A percentile compares a stretch with the other conserved stretches of the same genome.
Evolutionary conservation across 805 yeast genomes (phyloP).

Genomic region (Ogataea dorogensis): DNA sequence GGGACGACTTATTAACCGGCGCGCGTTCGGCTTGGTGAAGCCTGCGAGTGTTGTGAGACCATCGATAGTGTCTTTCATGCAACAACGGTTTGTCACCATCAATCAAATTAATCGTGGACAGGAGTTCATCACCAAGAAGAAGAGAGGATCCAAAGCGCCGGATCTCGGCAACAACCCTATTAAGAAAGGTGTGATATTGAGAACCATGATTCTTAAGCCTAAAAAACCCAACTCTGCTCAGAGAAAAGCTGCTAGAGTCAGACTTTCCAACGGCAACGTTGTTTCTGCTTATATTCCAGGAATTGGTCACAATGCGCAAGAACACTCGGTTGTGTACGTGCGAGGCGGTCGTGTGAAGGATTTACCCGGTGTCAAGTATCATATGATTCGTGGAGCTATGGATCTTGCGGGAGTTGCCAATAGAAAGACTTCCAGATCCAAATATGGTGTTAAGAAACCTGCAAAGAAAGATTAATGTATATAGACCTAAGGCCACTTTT

Average conservation of each 20-base stretch:
- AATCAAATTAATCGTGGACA: constrained; percentile 75
- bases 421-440: constrained; percentile 84
- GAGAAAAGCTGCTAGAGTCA: constrained; percentile 93
- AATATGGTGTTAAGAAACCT: constrained; percentile 91
- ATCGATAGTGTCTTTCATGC: constrained; percentile 21
- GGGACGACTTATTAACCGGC: constrained; percentile 1
- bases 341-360: constrained; percentile 99
- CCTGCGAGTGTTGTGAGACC: constrained; percentile 1
- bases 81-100: constrained; percentile 62
- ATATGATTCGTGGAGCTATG: constrained; percentile 86
- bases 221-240: constrained; percentile 98
- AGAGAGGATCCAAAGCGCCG: constrained; percentile 62
- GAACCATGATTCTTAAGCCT: constrained; percentile 94
- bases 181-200: constrained; percentile 86
- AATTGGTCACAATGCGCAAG: constrained; percentile 97
- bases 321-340: constrained; percentile 91
- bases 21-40: background rate
- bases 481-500: constrained; percentile 7
- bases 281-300: constrained; percentile 96
- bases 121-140: constrained; percentile 38
- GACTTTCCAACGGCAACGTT: constrained; percentile 84
- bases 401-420: constrained; percentile 95
- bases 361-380: constrained; percentile 97
- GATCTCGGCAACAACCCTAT: constrained; percentile 83
- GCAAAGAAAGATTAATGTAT: constrained; percentile 39